A percentile compares a stretch with the other conserved stretches of the same genome.
Conservation (phyloP, 257 asterid genomes). For the Solanum lycopersicoides region DNA sequence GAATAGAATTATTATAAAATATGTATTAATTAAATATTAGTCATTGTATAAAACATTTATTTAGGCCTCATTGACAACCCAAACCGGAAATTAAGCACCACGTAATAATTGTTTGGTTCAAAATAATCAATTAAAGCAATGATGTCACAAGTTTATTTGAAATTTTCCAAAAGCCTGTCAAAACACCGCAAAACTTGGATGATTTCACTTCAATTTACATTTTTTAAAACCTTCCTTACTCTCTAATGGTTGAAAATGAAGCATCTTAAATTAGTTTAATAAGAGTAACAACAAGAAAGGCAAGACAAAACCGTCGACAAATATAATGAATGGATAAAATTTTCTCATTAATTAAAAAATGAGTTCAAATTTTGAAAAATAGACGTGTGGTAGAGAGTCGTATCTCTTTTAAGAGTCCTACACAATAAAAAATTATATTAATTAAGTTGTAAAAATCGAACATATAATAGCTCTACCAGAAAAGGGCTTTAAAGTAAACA, state of each 20-base stretch:
- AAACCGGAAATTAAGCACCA: background rate
- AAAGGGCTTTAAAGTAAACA: background rate
- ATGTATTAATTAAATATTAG: background rate
- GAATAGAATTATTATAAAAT: no score
- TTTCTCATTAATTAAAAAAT: background rate
- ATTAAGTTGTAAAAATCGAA: background rate
- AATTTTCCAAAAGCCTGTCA: background rate
- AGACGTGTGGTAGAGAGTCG: rapidly evolving
- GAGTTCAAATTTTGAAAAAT: background rate
- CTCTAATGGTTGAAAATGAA: background rate
- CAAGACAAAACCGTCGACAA: background rate
- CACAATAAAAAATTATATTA: background rate
- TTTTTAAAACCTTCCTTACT: no score
- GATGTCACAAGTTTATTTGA: background rate
- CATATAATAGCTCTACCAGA: background rate
- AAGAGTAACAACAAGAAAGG: background rate
- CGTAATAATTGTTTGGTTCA: background rate
- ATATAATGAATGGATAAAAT: background rate
- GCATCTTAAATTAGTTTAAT: background rate
- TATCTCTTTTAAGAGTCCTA: background rate
- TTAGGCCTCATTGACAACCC: background rate
- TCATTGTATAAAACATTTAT: background rate
- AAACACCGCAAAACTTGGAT: background rate
- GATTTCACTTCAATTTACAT: background rate
- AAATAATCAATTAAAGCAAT: background rate